These are phyloP conservation scores for Podospora pseudocomata DNA, from an alignment of 495 filamentous ascomycete species.

Conservation along the genomic window DNA sequence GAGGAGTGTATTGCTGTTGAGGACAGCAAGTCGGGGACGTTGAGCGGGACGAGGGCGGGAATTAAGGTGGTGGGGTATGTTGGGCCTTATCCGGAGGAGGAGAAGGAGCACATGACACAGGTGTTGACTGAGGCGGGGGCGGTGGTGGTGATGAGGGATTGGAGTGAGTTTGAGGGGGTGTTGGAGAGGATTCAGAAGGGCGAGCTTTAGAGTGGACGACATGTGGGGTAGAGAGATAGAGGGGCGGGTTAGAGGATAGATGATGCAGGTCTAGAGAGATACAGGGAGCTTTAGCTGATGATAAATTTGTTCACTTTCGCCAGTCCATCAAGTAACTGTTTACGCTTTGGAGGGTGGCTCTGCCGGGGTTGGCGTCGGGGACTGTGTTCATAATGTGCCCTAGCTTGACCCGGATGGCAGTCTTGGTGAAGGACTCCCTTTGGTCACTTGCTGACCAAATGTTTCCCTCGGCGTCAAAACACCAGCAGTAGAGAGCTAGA, in stretches of 20 bases:
- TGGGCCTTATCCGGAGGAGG: slow-evolving; percentile 70
- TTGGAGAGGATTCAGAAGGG: slow-evolving; percentile 62
- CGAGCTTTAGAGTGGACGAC: slow-evolving; percentile 16
- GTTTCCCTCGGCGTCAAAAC: slow-evolving; percentile 36
- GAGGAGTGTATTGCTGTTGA: slow-evolving; percentile 80
- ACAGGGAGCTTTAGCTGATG: not conserved
- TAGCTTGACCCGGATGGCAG: slow-evolving; percentile 68
- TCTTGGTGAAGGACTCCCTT: slow-evolving; percentile 58
- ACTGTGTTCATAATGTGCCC: slow-evolving; percentile 72
- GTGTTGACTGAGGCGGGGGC: slow-evolving; percentile 66
- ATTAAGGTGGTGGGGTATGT: slow-evolving; percentile 86
- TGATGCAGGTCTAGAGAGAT: not conserved
- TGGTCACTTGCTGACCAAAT: slow-evolving; percentile 16
- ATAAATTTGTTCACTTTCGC: slow-evolving; percentile 25
- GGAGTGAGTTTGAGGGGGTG: slow-evolving; percentile 72
- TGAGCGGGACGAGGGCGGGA: slow-evolving; percentile 74
- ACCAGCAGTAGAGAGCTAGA: slow-evolving; percentile 45
- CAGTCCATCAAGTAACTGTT: slow-evolving; percentile 80
- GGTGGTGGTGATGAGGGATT: slow-evolving; percentile 76
- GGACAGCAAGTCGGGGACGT: slow-evolving; percentile 83
- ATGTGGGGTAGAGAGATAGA: slow-evolving; percentile 1
- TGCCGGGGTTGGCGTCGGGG: slow-evolving; percentile 72
- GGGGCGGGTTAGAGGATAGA: slow-evolving; percentile 1
- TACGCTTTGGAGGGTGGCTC: slow-evolving; percentile 78
- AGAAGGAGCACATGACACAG: slow-evolving; percentile 69